Evolutionary conservation across 129 eudicot species (phyloP), one percentile per base, ranked within the genome.

Genomic region (Chrysanthemum lavandulifolium): DNA sequence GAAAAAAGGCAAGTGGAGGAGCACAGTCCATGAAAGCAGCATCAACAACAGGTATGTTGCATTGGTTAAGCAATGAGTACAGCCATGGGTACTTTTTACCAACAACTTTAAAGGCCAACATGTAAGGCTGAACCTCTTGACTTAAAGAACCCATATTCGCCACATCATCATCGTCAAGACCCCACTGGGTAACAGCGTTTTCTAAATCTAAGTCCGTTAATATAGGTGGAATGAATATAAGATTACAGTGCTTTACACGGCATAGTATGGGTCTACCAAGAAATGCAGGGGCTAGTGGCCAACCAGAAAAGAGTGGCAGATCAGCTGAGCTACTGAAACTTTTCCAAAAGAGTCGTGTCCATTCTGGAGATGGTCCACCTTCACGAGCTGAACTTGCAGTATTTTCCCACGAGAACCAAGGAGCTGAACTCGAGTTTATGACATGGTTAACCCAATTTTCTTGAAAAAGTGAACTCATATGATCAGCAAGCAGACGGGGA

Each of bases 321-420:
- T 95, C 96, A 65, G 83, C 90, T 43, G 94, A 84, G 72, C 86
- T 86, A 81, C 84, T 73, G 67, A 95, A 85, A 67, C 76, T 84
- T 74, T 71, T 82, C 99, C 99, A 95, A 65, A 95, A 95, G 33
- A 95, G 91, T 72, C 84, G 86, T 56, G 75, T 84, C 99, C 99
- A 95, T 65, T 84, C 90, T 57, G 97, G 87, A 81, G 91, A 83
- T 23, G 99, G 99, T 62, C 96, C 96, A 68, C 82, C 88, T 76
- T 95, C 94, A 69, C 85, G 74, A 36, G 82, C 76, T 53, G 77
- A 76, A 77, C 77, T 84, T 76, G 85, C 80, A 65, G 76, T 83
- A 73, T 75, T 88, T 83, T 94, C 88, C 99, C 99, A 94, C 51
- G 99, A 94, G 69, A 95, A 88, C 97, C 99, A 95, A 55, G 99